These are phyloP conservation scores for Arabis alpina DNA, from an alignment of 345 rosid species.

Conservation along the genomic window DNA sequence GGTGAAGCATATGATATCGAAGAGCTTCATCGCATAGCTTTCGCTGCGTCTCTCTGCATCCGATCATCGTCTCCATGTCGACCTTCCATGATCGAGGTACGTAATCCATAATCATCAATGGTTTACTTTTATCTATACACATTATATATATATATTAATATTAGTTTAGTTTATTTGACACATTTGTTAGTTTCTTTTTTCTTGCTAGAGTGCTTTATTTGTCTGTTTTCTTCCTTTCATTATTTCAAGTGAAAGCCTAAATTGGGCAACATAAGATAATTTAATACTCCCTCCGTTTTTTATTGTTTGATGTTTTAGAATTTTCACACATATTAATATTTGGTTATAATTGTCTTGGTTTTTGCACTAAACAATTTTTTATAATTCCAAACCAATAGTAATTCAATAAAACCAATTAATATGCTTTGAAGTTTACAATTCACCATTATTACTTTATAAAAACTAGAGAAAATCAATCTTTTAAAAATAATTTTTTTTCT, in stretches of 20 bases:
- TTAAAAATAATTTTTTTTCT: too few relatives aligned
- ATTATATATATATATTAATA: not conserved
- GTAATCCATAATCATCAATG: slow-evolving; percentile 4
- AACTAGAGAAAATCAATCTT: too few relatives aligned
- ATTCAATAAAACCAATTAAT: too few relatives aligned
- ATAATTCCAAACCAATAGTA: too few relatives aligned
- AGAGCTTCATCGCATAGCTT: slow-evolving; percentile 69
- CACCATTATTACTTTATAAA: too few relatives aligned
- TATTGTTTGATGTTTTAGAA: too few relatives aligned
- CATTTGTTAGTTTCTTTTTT: slow-evolving; percentile 19
- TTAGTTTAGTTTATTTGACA: slow-evolving; percentile 17
- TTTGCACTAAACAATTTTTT: too few relatives aligned
- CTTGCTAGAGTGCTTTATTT: not conserved
- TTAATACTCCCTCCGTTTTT: too few relatives aligned
- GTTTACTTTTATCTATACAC: slow-evolving; percentile 30
- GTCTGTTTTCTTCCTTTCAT: slow-evolving; percentile 15
- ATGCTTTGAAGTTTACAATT: too few relatives aligned
- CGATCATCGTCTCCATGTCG: slow-evolving; percentile 80
- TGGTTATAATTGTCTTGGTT: too few relatives aligned
- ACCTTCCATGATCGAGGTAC: slow-evolving; percentile 90
- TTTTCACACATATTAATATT: too few relatives aligned
- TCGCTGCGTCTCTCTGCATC: slow-evolving; percentile 87
- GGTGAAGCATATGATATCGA: slow-evolving; percentile 59
- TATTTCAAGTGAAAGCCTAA: not conserved
- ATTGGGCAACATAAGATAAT: slow-evolving; percentile 6